Conservation (phyloP, 805 yeast genomes). For the Candida lessepsii region DNA sequence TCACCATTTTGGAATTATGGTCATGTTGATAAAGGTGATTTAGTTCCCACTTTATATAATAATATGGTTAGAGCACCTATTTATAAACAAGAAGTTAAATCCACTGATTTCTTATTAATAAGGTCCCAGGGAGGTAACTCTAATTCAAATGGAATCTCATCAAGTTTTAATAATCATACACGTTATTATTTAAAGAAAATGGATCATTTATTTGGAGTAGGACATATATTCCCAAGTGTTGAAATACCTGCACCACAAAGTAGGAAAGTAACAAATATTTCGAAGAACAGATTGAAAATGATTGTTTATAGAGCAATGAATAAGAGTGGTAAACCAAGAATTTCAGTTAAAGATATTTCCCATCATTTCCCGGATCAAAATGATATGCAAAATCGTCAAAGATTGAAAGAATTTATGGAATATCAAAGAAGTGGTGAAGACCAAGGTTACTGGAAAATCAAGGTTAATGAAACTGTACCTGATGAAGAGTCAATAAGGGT, state of each 20-base stretch:
- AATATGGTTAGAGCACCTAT: constrained; percentile 91
- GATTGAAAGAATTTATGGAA: constrained; percentile 96
- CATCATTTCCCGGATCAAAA: constrained; percentile 95
- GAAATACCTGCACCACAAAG: constrained; percentile 98
- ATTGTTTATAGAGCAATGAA: constrained; percentile 86
- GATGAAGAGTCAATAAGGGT: constrained; percentile 71
- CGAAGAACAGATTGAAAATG: constrained; percentile 89
- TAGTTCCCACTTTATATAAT: constrained; percentile 91
- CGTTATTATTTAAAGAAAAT: constrained; percentile 67
- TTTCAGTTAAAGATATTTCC: constrained; percentile 83
- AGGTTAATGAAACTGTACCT: constrained; percentile 58
- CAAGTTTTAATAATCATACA: constrained; percentile 53
- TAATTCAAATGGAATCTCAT: constrained; percentile 25
- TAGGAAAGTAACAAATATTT: constrained; percentile 89
- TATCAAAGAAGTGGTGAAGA: constrained; percentile 87
- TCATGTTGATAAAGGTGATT: constrained; percentile 88
- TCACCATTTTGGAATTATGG: constrained; percentile 99
- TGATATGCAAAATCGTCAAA: constrained; percentile 95
- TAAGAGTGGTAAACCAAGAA: constrained; percentile 66
- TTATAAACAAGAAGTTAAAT: constrained; percentile 74
- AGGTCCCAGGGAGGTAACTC: constrained; percentile 66
- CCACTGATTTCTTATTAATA: constrained; percentile 79
- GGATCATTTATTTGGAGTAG: constrained; percentile 78
- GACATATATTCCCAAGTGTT: constrained; percentile 89
- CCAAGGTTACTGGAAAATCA: constrained; percentile 93